Conservation (phyloP, 257 asterid species). For the Petrea volubilis region DNA sequence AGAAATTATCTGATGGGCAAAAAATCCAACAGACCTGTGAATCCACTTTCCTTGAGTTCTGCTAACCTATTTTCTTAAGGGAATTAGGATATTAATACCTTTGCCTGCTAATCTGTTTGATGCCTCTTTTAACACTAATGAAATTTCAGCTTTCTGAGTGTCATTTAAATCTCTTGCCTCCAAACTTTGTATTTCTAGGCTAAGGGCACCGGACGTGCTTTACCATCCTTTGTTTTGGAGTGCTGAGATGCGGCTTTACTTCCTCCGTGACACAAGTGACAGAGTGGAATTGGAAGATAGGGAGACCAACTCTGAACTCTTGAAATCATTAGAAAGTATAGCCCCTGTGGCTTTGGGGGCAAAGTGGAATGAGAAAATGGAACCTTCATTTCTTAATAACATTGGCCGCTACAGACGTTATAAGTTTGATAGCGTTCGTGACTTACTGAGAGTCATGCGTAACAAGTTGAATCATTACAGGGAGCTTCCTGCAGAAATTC, state of each 20-base stretch:
- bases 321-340: constrained; percentile 71
- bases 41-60: neutral
- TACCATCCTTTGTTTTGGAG: constrained; percentile 92
- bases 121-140: neutral
- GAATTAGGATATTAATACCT: neutral
- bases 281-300: constrained; percentile 91
- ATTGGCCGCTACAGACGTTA: constrained; percentile 76
- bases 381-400: constrained; percentile 59
- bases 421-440: constrained; percentile 82
- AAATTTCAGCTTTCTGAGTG: constrained; percentile 10
- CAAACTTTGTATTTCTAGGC: constrained; percentile 46
- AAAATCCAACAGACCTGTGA: neutral
- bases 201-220: constrained; percentile 72
- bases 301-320: constrained; percentile 55
- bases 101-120: neutral
- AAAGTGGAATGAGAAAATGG: constrained; percentile 91
- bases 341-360: constrained; percentile 69
- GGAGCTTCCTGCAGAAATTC: constrained; percentile 87
- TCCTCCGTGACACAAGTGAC: constrained; percentile 92
- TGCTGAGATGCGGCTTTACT: constrained; percentile 80
- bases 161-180: constrained; percentile 3
- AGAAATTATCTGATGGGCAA: neutral
- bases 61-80: neutral
- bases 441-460: constrained; percentile 86
- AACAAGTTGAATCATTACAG: constrained; percentile 90